Conservation (phyloP, 2,329 filamentous ascomycete species). For the Xylaria sp. region DNA sequence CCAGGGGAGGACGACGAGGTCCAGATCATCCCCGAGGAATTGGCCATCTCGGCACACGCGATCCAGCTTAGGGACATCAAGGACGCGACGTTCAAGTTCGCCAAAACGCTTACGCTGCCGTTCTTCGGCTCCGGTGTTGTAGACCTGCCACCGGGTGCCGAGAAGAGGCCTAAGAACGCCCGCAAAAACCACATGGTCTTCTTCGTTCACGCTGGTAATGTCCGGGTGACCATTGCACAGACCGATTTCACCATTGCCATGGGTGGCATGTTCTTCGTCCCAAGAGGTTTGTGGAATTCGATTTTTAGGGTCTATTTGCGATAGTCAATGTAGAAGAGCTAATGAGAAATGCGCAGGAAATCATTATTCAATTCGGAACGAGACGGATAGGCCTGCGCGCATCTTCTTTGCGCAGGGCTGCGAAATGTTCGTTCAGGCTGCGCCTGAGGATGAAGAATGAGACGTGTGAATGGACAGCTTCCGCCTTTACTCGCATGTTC, state of each 20-base stretch:
- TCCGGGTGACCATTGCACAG: slow-evolving; percentile 78
- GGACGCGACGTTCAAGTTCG: slow-evolving; percentile 80
- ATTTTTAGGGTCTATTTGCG: slow-evolving; percentile 12
- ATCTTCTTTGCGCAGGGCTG: slow-evolving; percentile 94
- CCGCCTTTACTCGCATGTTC: neutral
- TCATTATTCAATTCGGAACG: slow-evolving; percentile 89
- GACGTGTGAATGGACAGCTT: neutral
- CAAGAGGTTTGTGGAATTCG: slow-evolving; percentile 72
- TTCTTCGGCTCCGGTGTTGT: slow-evolving; percentile 93
- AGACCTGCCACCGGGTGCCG: slow-evolving; percentile 80
- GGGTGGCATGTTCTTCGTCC: slow-evolving; percentile 92
- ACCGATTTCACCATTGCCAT: slow-evolving; percentile 81
- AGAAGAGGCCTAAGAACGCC: slow-evolving; percentile 90
- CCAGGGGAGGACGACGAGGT: slow-evolving; percentile 60
- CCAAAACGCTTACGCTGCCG: slow-evolving; percentile 80
- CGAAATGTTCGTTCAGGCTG: slow-evolving; percentile 48
- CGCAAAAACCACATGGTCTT: slow-evolving; percentile 98
- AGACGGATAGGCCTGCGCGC: slow-evolving; percentile 71
- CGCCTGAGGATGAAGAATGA: slow-evolving; percentile 27
- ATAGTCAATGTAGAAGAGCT: slow-evolving; percentile 11
- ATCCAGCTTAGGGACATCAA: slow-evolving; percentile 64
- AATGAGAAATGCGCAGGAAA: slow-evolving; percentile 66
- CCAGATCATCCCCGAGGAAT: slow-evolving; percentile 58
- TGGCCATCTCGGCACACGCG: slow-evolving; percentile 61
- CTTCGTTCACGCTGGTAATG: slow-evolving; percentile 83